Evolutionary conservation across 139 green algal genomes (phyloP).

Genomic region (Coccomyxa sp.): DNA sequence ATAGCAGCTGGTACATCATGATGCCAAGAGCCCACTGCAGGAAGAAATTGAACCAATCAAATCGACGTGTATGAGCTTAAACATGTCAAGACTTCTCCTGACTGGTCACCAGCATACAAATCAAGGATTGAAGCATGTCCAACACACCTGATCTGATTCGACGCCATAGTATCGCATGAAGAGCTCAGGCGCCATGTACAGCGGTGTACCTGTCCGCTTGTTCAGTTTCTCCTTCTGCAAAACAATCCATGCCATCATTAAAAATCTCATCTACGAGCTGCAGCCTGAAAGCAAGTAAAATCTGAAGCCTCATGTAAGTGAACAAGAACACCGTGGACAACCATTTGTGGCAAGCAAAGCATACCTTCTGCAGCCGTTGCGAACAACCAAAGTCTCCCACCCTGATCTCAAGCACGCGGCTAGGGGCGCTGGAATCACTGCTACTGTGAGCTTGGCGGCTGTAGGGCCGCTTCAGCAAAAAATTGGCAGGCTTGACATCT

Average conservation of each 20-base stretch:
- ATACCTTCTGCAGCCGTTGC: constrained; percentile 10
- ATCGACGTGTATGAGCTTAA: not conserved
- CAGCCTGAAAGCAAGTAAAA: not conserved
- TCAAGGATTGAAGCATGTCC: not conserved
- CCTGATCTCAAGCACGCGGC: constrained; percentile 3
- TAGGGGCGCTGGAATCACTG: not conserved
- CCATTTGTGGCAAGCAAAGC: not conserved
- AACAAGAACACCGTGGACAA: not conserved
- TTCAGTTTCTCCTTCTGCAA: constrained; percentile 12
- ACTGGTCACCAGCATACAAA: not conserved
- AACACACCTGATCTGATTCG: constrained; percentile 58
- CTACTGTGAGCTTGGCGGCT: not conserved
- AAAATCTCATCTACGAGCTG: not conserved
- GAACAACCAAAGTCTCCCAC: constrained; percentile 35
- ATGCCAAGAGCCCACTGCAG: constrained; percentile 68
- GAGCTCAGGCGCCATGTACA: constrained; percentile 86
- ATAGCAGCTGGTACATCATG: constrained; percentile 60
- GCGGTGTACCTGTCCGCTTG: constrained; percentile 56
- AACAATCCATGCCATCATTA: not conserved
- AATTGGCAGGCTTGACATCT: constrained; percentile 50
- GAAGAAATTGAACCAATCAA: not conserved
- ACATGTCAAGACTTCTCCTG: not conserved
- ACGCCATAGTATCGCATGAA: constrained; percentile 63
- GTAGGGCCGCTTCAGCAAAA: constrained; percentile 22
- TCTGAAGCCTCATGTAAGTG: not conserved